phyloP scores from a whole-genome alignment of 1,284 basidiomycete species.

The Ganoderma meredithae region DNA sequence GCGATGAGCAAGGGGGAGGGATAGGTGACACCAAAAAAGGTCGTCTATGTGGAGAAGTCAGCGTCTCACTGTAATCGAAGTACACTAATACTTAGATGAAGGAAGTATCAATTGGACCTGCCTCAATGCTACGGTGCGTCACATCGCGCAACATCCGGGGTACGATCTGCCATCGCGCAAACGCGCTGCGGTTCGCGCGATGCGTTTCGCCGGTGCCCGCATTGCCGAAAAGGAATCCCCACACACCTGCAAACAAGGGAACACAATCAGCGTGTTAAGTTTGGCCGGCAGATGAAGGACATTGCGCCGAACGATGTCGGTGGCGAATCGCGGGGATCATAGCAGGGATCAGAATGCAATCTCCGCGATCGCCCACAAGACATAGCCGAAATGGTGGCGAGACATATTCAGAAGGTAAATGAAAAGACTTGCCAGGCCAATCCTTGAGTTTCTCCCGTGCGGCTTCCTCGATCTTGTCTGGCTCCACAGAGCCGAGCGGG shows the following conservation, averaged over 20 bases:
- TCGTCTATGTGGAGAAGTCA: conserved; percentile 17
- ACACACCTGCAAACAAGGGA: conserved; percentile 54
- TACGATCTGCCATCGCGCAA: conserved; percentile 69
- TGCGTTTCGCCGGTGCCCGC: conserved; percentile 69
- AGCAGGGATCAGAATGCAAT: neutral
- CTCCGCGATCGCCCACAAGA: neutral
- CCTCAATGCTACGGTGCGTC: conserved; percentile 67
- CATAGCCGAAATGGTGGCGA: neutral
- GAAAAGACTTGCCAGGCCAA: conserved; percentile 41
- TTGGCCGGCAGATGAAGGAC: neutral
- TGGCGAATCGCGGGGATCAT: neutral
- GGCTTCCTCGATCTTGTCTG: conserved; percentile 52
- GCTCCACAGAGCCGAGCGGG: conserved; percentile 48
- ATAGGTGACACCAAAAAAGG: conserved; percentile 67
- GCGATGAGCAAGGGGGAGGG: conserved; percentile 72
- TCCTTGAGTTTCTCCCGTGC: conserved; percentile 53
- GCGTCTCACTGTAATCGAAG: neutral
- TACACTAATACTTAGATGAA: too few species aligned
- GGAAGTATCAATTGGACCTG: conserved; percentile 33
- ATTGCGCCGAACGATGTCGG: neutral
- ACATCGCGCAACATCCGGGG: conserved; percentile 83
- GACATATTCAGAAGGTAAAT: neutral
- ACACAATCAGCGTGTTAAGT: neutral
- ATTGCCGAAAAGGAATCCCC: conserved; percentile 66
- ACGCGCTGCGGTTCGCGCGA: conserved; percentile 60